Percentiles rank a stretch among this genome's conserved stretches.
phyloP scores from a whole-genome alignment of 192 early-diverging fungal species.

The Backusella tarrabulga region DNA sequence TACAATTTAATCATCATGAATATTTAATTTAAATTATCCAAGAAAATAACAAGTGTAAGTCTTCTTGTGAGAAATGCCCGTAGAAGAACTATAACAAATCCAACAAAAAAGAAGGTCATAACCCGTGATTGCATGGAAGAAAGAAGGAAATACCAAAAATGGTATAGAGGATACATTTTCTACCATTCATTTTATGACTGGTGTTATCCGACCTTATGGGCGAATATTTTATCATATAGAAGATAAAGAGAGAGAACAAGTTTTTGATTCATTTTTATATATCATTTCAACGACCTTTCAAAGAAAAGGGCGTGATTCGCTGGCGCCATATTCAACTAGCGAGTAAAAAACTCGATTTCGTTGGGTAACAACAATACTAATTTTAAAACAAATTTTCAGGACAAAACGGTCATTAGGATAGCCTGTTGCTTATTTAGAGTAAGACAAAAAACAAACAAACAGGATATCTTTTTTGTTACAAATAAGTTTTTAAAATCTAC shows the following conservation, averaged over 20 bases:
- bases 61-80: background rate
- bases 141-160: conserved; percentile 3
- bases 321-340: background rate
- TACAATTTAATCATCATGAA: background rate
- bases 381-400: background rate
- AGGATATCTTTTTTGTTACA: background rate
- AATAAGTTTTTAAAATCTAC: background rate
- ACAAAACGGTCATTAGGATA: background rate
- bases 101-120: background rate
- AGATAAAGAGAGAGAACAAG: background rate
- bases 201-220: background rate
- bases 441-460: background rate
- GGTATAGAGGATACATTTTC: background rate
- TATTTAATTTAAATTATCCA: background rate
- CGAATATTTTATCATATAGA: background rate
- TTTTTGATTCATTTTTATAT: background rate
- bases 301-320: background rate
- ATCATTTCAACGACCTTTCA: background rate
- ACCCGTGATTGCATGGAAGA: background rate
- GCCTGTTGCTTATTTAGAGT: background rate
- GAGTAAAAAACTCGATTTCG: background rate
- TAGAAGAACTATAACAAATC: background rate
- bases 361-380: background rate
- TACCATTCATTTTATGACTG: background rate
- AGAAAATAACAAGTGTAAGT: background rate